phyloP scores from a whole-genome alignment of 441 rosid species.

The Gossypium schwendimanii region DNA sequence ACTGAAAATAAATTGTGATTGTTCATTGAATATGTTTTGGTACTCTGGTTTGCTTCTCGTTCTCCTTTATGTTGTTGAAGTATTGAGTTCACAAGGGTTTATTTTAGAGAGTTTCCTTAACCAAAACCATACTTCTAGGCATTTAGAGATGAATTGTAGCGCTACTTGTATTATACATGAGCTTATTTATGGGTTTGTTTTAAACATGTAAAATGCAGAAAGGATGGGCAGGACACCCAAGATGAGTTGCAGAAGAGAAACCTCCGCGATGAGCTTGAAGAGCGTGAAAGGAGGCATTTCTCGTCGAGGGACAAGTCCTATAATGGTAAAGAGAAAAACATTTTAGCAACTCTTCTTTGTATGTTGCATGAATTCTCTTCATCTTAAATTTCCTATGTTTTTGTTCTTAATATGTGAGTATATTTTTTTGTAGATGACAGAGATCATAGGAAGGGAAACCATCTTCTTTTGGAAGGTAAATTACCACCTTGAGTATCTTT shows the following conservation, averaged over 20 bases:
- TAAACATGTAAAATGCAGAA: conserved; percentile 35
- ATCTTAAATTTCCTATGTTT: neutral
- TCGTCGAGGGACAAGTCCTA: conserved; percentile 78
- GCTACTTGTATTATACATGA: neutral
- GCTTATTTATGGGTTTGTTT: conserved; percentile 2
- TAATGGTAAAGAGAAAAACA: conserved; percentile 32
- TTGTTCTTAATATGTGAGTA: conserved; percentile 2
- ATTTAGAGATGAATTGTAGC: neutral
- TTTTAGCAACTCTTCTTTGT: neutral
- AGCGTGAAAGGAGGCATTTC: conserved; percentile 85
- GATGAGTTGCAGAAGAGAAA: conserved; percentile 80
- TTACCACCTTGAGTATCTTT: neutral
- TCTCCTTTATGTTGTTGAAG: neutral
- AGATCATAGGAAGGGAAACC: conserved; percentile 72
- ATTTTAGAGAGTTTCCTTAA: neutral
- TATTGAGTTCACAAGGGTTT: neutral
- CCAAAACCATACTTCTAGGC: neutral
- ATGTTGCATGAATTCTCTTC: neutral
- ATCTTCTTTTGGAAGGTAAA: conserved; percentile 71
- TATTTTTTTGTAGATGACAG: conserved; percentile 59
- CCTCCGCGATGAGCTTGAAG: conserved; percentile 85
- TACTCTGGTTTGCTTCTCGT: neutral
- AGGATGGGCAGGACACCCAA: conserved; percentile 88
- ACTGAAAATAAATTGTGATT: neutral
- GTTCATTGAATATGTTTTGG: neutral